Conservation (phyloP, 1,284 basidiomycete species). For the Pseudozyma tsukubaensis region DNA sequence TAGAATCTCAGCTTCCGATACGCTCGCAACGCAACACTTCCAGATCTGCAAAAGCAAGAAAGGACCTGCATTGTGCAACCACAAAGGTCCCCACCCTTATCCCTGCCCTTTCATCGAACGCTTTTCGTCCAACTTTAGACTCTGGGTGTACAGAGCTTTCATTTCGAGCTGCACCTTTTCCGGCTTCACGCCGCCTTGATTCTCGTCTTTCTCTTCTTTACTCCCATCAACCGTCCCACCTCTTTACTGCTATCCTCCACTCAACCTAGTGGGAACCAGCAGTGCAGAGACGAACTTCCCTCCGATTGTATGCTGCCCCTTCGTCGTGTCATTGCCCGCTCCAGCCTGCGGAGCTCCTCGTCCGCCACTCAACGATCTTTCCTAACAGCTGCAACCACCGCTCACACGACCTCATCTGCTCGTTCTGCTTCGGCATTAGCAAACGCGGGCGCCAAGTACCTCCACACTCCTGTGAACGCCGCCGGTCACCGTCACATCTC, state of each 20-base stretch:
- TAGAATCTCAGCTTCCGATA: not conserved
- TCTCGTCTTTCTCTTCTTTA: slow-evolving; percentile 21
- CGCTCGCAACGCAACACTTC: not conserved
- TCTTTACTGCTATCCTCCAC: slow-evolving; percentile 36
- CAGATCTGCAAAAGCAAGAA: too few species aligned
- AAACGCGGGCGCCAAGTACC: not conserved
- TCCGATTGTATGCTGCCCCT: slow-evolving; percentile 46
- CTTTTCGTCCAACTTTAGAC: not conserved
- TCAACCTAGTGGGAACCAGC: slow-evolving; percentile 19
- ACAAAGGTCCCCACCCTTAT: slow-evolving; percentile 12
- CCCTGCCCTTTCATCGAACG: not conserved
- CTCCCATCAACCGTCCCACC: slow-evolving; percentile 23
- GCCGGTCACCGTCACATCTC: slow-evolving; percentile 12
- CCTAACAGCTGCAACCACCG: not conserved
- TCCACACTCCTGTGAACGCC: slow-evolving; percentile 4
- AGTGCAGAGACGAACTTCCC: slow-evolving; percentile 27
- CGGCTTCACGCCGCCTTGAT: slow-evolving; percentile 12
- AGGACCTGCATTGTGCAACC: slow-evolving; percentile 5
- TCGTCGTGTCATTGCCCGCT: slow-evolving; percentile 38
- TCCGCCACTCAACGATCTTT: slow-evolving; percentile 17
- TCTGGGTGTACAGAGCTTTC: not conserved
- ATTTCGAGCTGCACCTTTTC: slow-evolving; percentile 1
- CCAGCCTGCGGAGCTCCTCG: slow-evolving; percentile 23
- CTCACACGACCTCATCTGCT: not conserved
- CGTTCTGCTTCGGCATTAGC: slow-evolving; percentile 2